These are phyloP conservation scores for Aspergillus bertholletiae DNA, from an alignment of 495 filamentous ascomycete species.

Conservation along the genomic window DNA sequence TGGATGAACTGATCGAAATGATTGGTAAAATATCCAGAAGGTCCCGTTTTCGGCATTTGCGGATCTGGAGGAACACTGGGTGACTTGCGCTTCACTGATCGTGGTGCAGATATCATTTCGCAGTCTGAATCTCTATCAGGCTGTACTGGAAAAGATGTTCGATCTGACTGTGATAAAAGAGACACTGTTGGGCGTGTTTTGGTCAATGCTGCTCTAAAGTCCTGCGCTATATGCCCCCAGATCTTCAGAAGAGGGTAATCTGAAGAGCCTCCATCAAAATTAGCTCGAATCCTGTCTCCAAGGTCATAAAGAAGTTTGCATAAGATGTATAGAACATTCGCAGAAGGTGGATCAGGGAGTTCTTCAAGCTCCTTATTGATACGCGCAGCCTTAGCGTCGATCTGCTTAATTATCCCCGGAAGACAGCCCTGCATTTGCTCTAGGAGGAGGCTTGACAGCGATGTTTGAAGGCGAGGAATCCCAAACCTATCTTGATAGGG, in stretches of 20 bases:
- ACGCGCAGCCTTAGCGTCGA: conserved; percentile 42
- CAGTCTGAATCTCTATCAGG: conserved; percentile 26
- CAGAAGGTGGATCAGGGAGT: conserved; percentile 53
- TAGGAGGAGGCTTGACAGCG: conserved; percentile 51
- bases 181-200: conserved; percentile 33
- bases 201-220: conserved; percentile 32
- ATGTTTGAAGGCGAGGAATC: conserved; percentile 49
- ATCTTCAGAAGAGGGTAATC: conserved; percentile 32
- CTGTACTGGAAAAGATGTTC: not conserved
- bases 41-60: not conserved
- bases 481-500: conserved; percentile 54
- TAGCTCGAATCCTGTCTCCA: conserved; percentile 22
- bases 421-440: conserved; percentile 57
- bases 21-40: conserved; percentile 8
- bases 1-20: conserved; percentile 16
- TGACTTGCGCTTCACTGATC: conserved; percentile 19
- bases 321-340: conserved; percentile 33
- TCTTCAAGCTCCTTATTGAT: conserved; percentile 45
- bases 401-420: conserved; percentile 55
- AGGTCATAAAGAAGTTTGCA: conserved; percentile 32
- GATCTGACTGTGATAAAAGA: conserved; percentile 13
- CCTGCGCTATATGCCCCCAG: conserved; percentile 31
- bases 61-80: not conserved
- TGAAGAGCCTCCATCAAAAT: conserved; percentile 34
- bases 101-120: conserved; percentile 17